Conservation (phyloP, 1,284 basidiomycete species). For the Cutaneotrichosporon sp. region DNA sequence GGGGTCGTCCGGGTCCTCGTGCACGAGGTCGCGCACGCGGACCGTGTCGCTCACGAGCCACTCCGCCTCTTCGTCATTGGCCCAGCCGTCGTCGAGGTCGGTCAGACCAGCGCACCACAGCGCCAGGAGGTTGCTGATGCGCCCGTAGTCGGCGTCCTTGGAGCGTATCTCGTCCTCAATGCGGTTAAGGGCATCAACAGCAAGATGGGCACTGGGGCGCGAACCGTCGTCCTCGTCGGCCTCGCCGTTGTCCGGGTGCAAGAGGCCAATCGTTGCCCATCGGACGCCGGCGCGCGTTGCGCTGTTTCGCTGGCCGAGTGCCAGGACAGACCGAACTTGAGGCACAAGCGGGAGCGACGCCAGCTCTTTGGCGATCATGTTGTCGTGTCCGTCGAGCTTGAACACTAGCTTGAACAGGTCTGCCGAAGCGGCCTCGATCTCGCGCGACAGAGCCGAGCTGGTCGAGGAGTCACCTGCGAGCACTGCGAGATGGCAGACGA, state of each 20-base stretch:
- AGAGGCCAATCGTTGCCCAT: background rate
- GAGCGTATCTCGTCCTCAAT: background rate
- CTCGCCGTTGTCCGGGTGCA: background rate
- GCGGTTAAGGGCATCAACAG: background rate
- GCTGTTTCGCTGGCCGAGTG: background rate
- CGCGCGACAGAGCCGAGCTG: background rate
- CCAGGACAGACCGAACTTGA: conserved; percentile 7
- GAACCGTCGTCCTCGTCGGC: no score
- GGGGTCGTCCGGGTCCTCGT: conserved; percentile 1
- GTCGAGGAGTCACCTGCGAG: conserved; percentile 10
- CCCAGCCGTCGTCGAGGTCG: conserved; percentile 5
- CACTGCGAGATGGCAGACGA: background rate
- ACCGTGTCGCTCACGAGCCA: background rate
- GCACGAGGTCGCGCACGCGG: background rate
- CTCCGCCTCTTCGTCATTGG: background rate
- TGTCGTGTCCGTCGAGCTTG: no score
- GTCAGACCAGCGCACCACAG: conserved; percentile 1
- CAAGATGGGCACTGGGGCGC: background rate
- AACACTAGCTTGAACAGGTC: background rate
- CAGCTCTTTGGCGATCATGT: background rate
- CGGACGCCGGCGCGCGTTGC: background rate
- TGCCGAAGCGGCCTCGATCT: background rate
- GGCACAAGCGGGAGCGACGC: background rate
- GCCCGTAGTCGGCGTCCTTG: background rate
- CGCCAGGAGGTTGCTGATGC: conserved; percentile 1